These are phyloP conservation scores for Knoxia roxburghii DNA, from an alignment of 257 asterid species.

Conservation along the genomic window DNA sequence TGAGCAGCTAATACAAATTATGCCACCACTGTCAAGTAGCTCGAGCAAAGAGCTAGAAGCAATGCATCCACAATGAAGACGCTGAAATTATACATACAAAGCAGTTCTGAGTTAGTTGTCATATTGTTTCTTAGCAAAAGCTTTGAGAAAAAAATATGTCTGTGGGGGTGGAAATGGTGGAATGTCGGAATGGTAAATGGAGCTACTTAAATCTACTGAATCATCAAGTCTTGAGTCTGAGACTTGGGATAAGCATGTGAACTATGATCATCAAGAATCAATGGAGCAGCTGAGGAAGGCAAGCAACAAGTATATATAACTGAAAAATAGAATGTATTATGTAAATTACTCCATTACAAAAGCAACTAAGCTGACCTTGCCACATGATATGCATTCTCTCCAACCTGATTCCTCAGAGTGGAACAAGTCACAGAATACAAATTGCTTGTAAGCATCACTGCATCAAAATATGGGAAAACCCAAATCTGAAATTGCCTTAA, in stretches of 20 bases:
- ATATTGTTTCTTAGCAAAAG: slow-evolving; percentile 3
- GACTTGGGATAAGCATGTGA: not conserved
- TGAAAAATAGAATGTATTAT: not conserved
- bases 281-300: not conserved
- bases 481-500: no score
- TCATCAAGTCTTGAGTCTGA: not conserved
- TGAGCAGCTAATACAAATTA: slow-evolving; percentile 64
- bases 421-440: slow-evolving; percentile 75
- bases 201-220: no score
- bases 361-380: slow-evolving; percentile 60
- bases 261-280: not conserved
- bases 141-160: slow-evolving; percentile 8
- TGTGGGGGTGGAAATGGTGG: no score
- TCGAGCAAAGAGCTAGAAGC: slow-evolving; percentile 70
- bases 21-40: slow-evolving; percentile 79
- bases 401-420: slow-evolving; percentile 86
- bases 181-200: no score
- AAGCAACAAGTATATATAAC: not conserved
- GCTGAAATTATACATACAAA: slow-evolving; percentile 40
- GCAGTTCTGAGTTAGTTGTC: not conserved
- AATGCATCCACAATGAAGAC: slow-evolving; percentile 95
- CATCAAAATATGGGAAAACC: not conserved
- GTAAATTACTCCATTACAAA: no score
- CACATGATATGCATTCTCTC: slow-evolving; percentile 87
- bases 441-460: slow-evolving; percentile 77